Evolutionary conservation across 805 yeast genomes (phyloP), one percentile per base, ranked within the genome.

Genomic region (Candida saitoana): DNA sequence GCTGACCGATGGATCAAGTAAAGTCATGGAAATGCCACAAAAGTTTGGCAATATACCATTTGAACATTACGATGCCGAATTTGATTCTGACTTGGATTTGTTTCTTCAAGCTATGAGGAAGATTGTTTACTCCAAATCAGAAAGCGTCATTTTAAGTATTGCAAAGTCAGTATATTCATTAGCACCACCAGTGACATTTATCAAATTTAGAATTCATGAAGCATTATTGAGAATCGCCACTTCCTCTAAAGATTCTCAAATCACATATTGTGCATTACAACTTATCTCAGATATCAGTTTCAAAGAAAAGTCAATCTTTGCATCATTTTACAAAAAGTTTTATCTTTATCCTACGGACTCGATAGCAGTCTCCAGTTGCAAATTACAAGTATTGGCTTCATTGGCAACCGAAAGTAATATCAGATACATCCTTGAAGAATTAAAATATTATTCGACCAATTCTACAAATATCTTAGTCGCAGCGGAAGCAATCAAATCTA

Each of bases 131-230:
- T 70, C 82, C 18, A 59, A 70, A 3, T 78, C 82, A 39, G 77
- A 77, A 4, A 73, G 77, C 25, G 90, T 87, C 3, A 64, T 84
- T 1, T 48, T 87, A 11, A 76, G 87, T 11, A 67, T 80, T 3
- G 68, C 82, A 1, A 75, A 79, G 47, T 79, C 85, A 6, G 68
- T 76, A 42, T 59, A 70, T 38, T 76, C 74, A 39, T 59, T 87
- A n/a, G 74, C 82, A 0, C 81, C 90, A 0, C 76, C 82, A 8
- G 63, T 61, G 42, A 63, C 72, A 1, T 67, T 84, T 43, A 63
- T 63, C 31, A 71, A 73, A 2, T 68, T 71, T 16, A 67, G 73
- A 3, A 62, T 83, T n/a, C 74, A 79, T 8, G 61, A 65, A 2
- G 69, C 79, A 0, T 63, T 87, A 30, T 63, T 79, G 3, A 66